phyloP scores from a whole-genome alignment of 2,329 filamentous ascomycete species.

The Scedosporium dehoogii region DNA sequence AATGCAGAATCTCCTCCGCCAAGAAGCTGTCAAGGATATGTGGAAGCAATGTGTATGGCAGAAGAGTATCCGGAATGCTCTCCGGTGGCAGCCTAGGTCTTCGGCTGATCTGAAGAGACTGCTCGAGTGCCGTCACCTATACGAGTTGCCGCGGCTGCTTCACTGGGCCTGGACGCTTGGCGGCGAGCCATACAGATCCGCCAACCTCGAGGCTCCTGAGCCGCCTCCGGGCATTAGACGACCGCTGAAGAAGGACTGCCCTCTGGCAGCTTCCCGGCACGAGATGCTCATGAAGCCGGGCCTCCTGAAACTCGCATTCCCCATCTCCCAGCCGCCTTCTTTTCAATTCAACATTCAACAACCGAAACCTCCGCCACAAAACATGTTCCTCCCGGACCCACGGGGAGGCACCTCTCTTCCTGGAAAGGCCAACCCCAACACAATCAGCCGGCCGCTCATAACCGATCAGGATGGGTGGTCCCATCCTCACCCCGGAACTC shows the following conservation, averaged over 20 bases:
- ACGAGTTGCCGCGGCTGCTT: conserved; percentile 30
- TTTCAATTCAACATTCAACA: conserved; percentile 1
- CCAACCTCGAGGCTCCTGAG: conserved; percentile 12
- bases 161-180: conserved; percentile 33
- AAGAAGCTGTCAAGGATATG: conserved; percentile 30
- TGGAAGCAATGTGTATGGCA: conserved; percentile 37
- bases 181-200: conserved; percentile 27
- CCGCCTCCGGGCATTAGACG: conserved; percentile 10
- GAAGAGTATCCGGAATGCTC: conserved; percentile 29
- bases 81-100: conserved; percentile 29
- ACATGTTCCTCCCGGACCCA: conserved; percentile 1
- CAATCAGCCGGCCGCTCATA: background rate
- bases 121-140: conserved; percentile 33
- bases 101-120: conserved; percentile 33
- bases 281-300: conserved; percentile 3
- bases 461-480: conserved; percentile 4
- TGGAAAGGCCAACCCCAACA: background rate
- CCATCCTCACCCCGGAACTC: background rate
- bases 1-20: conserved; percentile 33
- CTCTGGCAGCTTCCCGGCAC: conserved; percentile 9
- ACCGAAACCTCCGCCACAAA: background rate
- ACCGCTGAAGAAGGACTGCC: conserved; percentile 12
- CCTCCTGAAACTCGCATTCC: conserved; percentile 1
- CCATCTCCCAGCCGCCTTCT: background rate
- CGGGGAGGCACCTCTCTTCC: background rate